Base-by-base conservation (phyloP, 148 eudicot species). In the Gaultheria prostrata region DNA sequence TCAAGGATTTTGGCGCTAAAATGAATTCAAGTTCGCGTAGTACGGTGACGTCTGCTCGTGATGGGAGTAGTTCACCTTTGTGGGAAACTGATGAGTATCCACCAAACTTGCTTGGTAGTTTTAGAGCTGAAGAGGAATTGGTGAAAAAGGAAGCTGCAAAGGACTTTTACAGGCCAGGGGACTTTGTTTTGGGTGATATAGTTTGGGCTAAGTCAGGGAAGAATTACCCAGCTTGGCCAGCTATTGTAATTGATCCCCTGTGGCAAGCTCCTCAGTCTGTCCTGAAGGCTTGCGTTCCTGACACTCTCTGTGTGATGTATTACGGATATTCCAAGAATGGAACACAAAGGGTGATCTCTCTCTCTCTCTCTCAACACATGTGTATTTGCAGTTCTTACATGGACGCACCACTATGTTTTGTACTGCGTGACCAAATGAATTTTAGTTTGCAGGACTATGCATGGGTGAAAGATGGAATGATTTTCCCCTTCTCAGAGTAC, bases 381-480 rank as follows among this genome's bases (percentile, higher is more conserved):
- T 13, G 2, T 13, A 35, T 53, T 32, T 18, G 39, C 10, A 53
- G 35, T 35, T 12, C 2, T 39, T 46, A 50, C 14, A 49, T 65
- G 21, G 39, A 24, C 39, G 21, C 20, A 0, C 26, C 26, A 61
- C 46, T 76, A 49, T 48, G n/a, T 11, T 53, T 69, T 28, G n/a
- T 65, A 54, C 54, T 53, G 48, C 24, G 26, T 80, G 48, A 53
- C 53, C 77, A 43, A 78, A 13, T 80, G 33, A 2, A 45, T 84
- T 20, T 17, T 83, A 56, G 50, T 83, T 82, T 73, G 83, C 91
- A 97, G 98, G 99, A 97, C 85, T 97, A 97, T 88, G 95, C 92
- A 14, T 97, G 99, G 99, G 93, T 95, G 51, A 97, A 92, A 89
- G 89, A 89, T 28, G 99, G 99, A 80, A 97, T 97, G 99, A 84